Evolutionary conservation across 2,329 filamentous ascomycete genomes (phyloP).

Genomic region (Pleurostoma richardsiae): DNA sequence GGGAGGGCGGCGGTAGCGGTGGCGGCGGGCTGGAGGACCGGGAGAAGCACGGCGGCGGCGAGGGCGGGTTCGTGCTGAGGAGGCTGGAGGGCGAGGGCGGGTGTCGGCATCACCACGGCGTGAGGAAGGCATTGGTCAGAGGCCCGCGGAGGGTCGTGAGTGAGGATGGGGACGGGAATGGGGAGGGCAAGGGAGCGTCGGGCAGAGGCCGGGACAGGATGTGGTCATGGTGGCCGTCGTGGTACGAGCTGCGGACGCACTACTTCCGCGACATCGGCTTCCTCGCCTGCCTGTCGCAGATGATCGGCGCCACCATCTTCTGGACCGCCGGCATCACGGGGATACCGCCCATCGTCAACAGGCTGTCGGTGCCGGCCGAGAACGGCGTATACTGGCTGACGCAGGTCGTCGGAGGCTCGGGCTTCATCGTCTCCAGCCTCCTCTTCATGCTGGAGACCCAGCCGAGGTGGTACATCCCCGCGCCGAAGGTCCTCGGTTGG

Average conservation of each 20-base stretch:
- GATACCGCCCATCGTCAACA: slow-evolving; percentile 48
- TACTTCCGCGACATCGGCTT: slow-evolving; percentile 60
- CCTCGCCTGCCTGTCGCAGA: slow-evolving; percentile 50
- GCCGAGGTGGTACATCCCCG: slow-evolving; percentile 56
- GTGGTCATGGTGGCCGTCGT: slow-evolving; percentile 58
- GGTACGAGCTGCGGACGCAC: slow-evolving; percentile 50
- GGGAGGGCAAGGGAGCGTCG: not conserved
- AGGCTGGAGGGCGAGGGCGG: not conserved
- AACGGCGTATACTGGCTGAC: slow-evolving; percentile 57
- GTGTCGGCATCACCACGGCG: slow-evolving; percentile 13
- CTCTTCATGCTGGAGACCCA: slow-evolving; percentile 67
- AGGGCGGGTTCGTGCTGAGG: slow-evolving; percentile 1
- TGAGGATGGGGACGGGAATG: not conserved
- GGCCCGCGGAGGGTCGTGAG: not conserved
- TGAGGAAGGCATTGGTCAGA: slow-evolving; percentile 4
- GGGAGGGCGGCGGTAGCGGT: too few species aligned
- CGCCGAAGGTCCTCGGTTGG: slow-evolving; percentile 54
- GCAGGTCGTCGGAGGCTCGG: slow-evolving; percentile 56
- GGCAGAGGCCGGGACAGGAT: slow-evolving; percentile 11
- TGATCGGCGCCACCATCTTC: slow-evolving; percentile 57
- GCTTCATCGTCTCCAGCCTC: slow-evolving; percentile 53
- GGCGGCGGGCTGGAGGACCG: slow-evolving; percentile 7
- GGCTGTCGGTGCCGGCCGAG: slow-evolving; percentile 35
- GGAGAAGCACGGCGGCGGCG: slow-evolving; percentile 2
- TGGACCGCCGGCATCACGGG: slow-evolving; percentile 59